A percentile compares a stretch with the other conserved stretches of the same genome.
phyloP scores from a whole-genome alignment of 2,329 filamentous ascomycete genomes.

The Monilinia polystroma region DNA sequence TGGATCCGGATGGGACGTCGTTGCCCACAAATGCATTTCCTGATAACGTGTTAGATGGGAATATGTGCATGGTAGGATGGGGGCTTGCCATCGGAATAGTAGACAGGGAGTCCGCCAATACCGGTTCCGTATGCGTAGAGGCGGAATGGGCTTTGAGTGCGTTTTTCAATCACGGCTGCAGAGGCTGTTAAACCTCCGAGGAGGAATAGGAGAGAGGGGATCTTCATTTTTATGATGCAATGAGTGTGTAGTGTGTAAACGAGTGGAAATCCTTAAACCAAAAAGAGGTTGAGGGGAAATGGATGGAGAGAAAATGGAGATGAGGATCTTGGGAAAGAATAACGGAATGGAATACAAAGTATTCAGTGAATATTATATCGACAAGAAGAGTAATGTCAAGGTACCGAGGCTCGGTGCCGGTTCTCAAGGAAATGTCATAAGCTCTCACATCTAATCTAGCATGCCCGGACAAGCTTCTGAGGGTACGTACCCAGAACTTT shows the following conservation, averaged over 20 bases:
- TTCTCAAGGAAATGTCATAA: background rate
- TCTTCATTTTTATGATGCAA: slow-evolving; percentile 6
- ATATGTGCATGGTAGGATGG: background rate
- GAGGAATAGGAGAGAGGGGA: slow-evolving; percentile 16
- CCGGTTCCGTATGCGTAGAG: slow-evolving; percentile 20
- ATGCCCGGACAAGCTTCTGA: background rate
- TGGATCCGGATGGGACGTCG: background rate
- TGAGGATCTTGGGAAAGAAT: background rate
- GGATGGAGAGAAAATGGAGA: background rate
- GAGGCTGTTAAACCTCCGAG: slow-evolving; percentile 10
- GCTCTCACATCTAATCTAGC: background rate
- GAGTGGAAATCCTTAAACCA: background rate
- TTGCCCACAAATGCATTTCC: slow-evolving; percentile 17
- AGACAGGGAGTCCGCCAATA: slow-evolving; percentile 19
- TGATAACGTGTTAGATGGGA: background rate
- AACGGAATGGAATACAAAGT: slow-evolving; percentile 1
- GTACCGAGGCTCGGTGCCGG: background rate
- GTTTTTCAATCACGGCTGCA: slow-evolving; percentile 12
- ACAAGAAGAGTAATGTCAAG: background rate
- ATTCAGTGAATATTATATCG: slow-evolving; percentile 10
- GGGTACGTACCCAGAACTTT: background rate
- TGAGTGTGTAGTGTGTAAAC: background rate
- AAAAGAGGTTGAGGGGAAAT: background rate
- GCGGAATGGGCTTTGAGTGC: background rate
- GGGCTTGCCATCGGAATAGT: slow-evolving; percentile 17